Base-by-base conservation (phyloP, 768 basidiomycete genomes). In the Leccinum incarnatum region DNA sequence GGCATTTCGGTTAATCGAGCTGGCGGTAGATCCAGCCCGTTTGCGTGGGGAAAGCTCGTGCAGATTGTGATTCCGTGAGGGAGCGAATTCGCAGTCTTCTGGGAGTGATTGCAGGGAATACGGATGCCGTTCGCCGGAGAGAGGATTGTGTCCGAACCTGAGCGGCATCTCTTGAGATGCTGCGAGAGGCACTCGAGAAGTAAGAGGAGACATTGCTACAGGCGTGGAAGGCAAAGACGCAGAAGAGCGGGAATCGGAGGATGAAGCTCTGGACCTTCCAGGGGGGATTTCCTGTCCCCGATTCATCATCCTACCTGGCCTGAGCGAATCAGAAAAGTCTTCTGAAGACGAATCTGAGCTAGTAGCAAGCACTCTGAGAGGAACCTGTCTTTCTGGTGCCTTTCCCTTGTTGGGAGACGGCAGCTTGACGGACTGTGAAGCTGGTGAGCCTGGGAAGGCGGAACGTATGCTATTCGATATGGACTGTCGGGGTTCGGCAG, bases 401-500 rank as follows among this genome's bases (percentile, higher is more conserved):
- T 67, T 67, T 37, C 62, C 68, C 51, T 63, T 64, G 42, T 17
- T 19, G 19, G 42, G 54, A 51, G 65, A 58, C 15, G 21, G 15
- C 3, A 54, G 46, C 25, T 54, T 55, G 25, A 62, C 14, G 25
- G 64, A 57, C 25, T 58, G 42, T 19, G 53, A 61, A 32, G 64
- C 51, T 17, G 60, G 45, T 5, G 82, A 77, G 0, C 67, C 53
- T 6, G 83, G 81, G 68, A 87, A 86, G 48, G 78, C 72, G 15
- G 86, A 84, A 61, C 84, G 81, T 32, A 83, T 74, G 68, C 81
- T 87, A 67, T 77, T 78, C 4, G 81, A 76, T 27, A 85, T 62
- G 0, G 86, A 85, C 17, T 67, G 69, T 59, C 79, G 78, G 19
- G 74, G 64, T 51, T 66, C 69, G 47, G 62, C 63, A 25, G 66